These are phyloP conservation scores for Oenanthe javanica DNA, from an alignment of 140 eudicot species.

Conservation along the genomic window DNA sequence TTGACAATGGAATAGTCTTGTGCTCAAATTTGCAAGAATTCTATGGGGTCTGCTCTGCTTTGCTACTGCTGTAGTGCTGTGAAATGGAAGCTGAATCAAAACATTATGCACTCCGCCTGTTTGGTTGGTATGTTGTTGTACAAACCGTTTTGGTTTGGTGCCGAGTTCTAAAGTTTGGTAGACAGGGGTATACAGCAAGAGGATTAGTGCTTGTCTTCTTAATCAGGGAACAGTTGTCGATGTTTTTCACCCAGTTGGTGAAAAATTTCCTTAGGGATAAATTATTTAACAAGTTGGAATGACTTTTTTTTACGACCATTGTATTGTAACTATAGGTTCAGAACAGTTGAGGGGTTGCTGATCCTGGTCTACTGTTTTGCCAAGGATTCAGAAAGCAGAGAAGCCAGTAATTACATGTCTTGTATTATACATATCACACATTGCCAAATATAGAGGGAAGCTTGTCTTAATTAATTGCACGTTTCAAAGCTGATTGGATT, in stretches of 20 bases:
- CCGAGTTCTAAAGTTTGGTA: not conserved
- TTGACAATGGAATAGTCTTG: not conserved
- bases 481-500: not conserved
- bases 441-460: too few species aligned
- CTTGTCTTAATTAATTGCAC: too few species aligned
- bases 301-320: not conserved
- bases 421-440: too few species aligned
- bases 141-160: not conserved
- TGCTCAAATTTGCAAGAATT: not conserved
- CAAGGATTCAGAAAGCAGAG: not conserved
- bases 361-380: not conserved
- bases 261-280: not conserved
- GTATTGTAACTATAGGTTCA: not conserved
- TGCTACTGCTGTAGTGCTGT: not conserved
- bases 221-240: not conserved
- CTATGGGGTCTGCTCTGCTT: not conserved
- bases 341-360: not conserved
- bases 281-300: not conserved
- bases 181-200: not conserved
- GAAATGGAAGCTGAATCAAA: not conserved
- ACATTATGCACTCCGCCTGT: not conserved
- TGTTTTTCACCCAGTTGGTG: not conserved
- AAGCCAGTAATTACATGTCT: not conserved
- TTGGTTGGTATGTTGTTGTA: not conserved
- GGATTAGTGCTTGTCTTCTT: not conserved